Evolutionary conservation across 768 basidiomycete species (phyloP).

Genomic region (Trametopsis cervina): DNA sequence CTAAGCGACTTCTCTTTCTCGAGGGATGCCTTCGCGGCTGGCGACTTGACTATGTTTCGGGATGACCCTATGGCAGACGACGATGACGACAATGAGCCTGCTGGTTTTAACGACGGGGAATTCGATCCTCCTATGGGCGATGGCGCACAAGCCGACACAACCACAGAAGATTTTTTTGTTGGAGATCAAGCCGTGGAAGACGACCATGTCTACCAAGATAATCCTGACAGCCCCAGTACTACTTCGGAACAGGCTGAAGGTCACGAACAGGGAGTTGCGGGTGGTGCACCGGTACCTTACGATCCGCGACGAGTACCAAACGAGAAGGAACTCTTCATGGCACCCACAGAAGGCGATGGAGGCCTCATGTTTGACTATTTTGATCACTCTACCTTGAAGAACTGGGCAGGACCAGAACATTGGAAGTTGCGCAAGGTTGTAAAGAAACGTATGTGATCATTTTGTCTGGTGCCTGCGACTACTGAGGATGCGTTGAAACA

Average conservation of each 20-base stretch:
- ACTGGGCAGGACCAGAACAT: slow-evolving; percentile 99
- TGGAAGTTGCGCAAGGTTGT: slow-evolving; percentile 90
- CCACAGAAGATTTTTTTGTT: slow-evolving; percentile 61
- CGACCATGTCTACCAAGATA: slow-evolving; percentile 36
- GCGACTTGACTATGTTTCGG: slow-evolving; percentile 55
- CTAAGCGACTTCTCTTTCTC: slow-evolving; percentile 80
- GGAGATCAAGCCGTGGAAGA: slow-evolving; percentile 52
- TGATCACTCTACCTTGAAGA: slow-evolving; percentile 79
- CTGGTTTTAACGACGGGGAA: slow-evolving; percentile 29
- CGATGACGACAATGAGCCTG: slow-evolving; percentile 35
- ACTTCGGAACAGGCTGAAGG: slow-evolving; percentile 17
- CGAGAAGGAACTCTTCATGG: slow-evolving; percentile 78
- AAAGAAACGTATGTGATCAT: slow-evolving; percentile 53
- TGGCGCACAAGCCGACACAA: slow-evolving; percentile 26
- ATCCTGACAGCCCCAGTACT: slow-evolving; percentile 32
- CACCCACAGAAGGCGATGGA: slow-evolving; percentile 65
- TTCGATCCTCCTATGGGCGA: slow-evolving; percentile 34
- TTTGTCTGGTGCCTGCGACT: neutral
- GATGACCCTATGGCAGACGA: slow-evolving; percentile 44
- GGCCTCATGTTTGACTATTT: slow-evolving; percentile 78
- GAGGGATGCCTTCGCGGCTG: slow-evolving; percentile 53
- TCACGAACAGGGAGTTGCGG: slow-evolving; percentile 40
- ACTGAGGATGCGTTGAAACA: slow-evolving; percentile 15
- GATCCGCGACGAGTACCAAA: slow-evolving; percentile 77
- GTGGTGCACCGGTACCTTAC: slow-evolving; percentile 58